Conservation (phyloP, 805 yeast genomes). For the Myxozyma neglecta region DNA sequence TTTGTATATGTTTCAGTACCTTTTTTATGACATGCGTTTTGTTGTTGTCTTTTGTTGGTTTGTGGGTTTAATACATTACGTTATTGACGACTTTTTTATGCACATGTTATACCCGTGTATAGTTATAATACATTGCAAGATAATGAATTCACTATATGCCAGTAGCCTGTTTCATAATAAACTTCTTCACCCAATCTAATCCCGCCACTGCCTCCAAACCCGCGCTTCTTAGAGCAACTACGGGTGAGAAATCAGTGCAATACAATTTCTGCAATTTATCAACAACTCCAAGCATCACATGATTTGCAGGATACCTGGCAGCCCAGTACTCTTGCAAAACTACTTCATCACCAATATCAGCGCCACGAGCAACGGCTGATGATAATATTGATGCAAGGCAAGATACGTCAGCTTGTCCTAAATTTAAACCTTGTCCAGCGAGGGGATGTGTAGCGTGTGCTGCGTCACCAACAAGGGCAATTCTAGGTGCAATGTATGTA, state of each 20-base stretch:
- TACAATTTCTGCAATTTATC: conserved; percentile 90
- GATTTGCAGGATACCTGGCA: conserved; percentile 77
- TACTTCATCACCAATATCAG: conserved; percentile 80
- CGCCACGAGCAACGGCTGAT: conserved; percentile 68
- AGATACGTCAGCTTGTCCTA: conserved; percentile 94
- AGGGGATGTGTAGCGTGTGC: conserved; percentile 97
- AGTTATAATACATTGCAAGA: too few species aligned
- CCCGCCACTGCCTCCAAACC: conserved; percentile 73
- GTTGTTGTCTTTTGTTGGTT: too few species aligned
- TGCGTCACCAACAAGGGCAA: conserved; percentile 96
- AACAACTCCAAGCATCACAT: conserved; percentile 77
- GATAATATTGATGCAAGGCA: conserved; percentile 69
- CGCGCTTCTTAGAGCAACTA: conserved; percentile 70
- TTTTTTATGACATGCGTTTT: too few species aligned
- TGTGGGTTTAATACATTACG: too few species aligned
- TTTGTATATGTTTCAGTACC: too few species aligned
- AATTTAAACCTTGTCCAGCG: conserved; percentile 96
- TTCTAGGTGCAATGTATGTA: conserved; percentile 74
- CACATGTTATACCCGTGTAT: too few species aligned
- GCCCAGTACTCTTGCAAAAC: conserved; percentile 86
- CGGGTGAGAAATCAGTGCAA: conserved; percentile 66
- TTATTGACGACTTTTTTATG: too few species aligned
- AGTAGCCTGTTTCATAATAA: conserved; percentile 61
- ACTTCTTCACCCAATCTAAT: conserved; percentile 63
- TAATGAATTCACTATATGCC: conserved; percentile 33